Conservation (phyloP, 1,284 basidiomycete genomes). For the Waitea zeae region DNA sequence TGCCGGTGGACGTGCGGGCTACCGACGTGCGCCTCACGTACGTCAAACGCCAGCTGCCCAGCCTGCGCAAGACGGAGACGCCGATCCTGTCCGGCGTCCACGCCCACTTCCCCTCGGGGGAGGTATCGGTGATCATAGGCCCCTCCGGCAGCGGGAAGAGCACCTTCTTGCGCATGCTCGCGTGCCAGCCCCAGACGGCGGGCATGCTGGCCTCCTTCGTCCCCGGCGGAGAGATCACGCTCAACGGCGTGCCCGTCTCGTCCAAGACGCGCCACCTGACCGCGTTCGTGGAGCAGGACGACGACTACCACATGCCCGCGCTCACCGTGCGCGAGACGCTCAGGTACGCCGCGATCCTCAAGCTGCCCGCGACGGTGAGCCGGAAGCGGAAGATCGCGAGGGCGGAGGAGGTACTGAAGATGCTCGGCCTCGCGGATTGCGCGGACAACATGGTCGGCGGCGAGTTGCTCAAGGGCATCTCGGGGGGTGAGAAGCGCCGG, state of each 20-base stretch:
- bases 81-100: conserved; percentile 1
- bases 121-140: conserved; percentile 3
- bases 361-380: conserved; percentile 20
- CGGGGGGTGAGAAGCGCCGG: conserved; percentile 32
- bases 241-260: conserved; percentile 2
- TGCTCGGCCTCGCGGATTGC: conserved; percentile 30
- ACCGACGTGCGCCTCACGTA: background rate
- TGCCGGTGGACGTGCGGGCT: background rate
- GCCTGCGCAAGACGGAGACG: background rate
- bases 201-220: background rate
- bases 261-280: background rate
- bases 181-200: background rate
- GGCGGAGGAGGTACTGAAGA: conserved; percentile 26
- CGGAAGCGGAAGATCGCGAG: conserved; percentile 20
- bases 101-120: background rate
- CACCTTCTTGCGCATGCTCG: background rate
- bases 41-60: background rate
- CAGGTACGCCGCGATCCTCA: conserved; percentile 26
- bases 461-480: conserved; percentile 27
- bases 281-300: conserved; percentile 3
- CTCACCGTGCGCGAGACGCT: conserved; percentile 19
- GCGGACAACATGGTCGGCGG: conserved; percentile 34
- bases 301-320: conserved; percentile 3
- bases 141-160: conserved; percentile 3
- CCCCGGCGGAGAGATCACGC: background rate